Conservation (phyloP, 1,284 basidiomycete genomes). For the Puccinia hordei region DNA sequence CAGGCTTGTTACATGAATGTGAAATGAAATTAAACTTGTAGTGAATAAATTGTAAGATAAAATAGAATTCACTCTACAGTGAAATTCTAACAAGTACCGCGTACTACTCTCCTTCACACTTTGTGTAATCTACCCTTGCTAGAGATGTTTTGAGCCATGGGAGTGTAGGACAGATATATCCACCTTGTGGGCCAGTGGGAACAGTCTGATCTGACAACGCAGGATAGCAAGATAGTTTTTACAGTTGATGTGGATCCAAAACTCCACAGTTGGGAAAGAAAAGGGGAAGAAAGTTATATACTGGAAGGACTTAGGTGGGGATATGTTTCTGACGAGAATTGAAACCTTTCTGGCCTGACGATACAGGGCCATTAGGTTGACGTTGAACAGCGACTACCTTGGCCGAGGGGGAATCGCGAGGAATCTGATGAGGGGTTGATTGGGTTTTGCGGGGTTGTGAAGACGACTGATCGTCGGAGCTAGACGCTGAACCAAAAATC, state of each 20-base stretch:
- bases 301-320: not conserved
- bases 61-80: too few species aligned
- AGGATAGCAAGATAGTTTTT: not conserved
- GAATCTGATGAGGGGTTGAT: not conserved
- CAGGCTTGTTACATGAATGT: too few species aligned
- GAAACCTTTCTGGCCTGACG: conserved; percentile 33
- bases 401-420: not conserved
- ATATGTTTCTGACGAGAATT: conserved; percentile 33
- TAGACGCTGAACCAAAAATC: conserved; percentile 14
- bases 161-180: too few species aligned
- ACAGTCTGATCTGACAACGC: not conserved
- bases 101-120: too few species aligned
- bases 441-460: not conserved
- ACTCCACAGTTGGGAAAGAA: not conserved
- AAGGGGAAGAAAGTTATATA: not conserved
- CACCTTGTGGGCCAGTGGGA: too few species aligned
- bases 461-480: not conserved
- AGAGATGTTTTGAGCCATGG: too few species aligned
- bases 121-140: too few species aligned
- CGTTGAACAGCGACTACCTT: conserved; percentile 10
- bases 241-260: not conserved
- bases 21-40: too few species aligned
- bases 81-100: too few species aligned
- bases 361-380: conserved; percentile 35
- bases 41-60: too few species aligned